These are phyloP conservation scores for Guadua angustifolia DNA, from an alignment of 176 grass and related monocot genomes.

Conservation along the genomic window DNA sequence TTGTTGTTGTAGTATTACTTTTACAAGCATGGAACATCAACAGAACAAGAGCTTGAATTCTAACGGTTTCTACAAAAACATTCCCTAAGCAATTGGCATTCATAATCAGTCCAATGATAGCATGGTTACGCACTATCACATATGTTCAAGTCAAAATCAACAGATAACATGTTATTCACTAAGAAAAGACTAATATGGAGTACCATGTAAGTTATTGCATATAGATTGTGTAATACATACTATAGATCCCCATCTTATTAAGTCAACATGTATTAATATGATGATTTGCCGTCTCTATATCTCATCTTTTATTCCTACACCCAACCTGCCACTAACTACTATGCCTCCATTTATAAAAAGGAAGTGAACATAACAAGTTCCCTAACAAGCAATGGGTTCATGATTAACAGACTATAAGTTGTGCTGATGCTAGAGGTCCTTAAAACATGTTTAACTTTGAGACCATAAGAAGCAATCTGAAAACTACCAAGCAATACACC, in stretches of 20 bases:
- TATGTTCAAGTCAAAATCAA: background rate
- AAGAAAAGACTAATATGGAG: background rate
- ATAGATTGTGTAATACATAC: background rate
- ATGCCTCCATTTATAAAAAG: background rate
- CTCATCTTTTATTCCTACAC: background rate
- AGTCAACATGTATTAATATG: background rate
- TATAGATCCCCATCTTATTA: background rate
- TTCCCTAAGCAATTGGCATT: background rate
- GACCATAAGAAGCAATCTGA: slow-evolving; percentile 13
- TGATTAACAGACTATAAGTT: background rate
- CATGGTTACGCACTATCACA: background rate
- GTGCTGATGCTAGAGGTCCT: background rate
- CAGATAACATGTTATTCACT: background rate
- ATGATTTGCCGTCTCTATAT: background rate
- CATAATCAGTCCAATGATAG: slow-evolving; percentile 1
- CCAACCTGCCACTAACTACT: background rate
- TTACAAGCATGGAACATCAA: background rate
- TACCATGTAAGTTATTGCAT: background rate
- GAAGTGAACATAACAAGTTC: background rate
- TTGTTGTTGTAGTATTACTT: too few species aligned
- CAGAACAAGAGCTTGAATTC: background rate
- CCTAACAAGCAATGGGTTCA: background rate
- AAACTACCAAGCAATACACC: background rate
- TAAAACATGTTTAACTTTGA: background rate
- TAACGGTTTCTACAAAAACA: background rate